Evolutionary conservation across 2,329 filamentous ascomycete species (phyloP), one percentile per base, ranked within the genome.

Genomic region (Aspergillus sp.): DNA sequence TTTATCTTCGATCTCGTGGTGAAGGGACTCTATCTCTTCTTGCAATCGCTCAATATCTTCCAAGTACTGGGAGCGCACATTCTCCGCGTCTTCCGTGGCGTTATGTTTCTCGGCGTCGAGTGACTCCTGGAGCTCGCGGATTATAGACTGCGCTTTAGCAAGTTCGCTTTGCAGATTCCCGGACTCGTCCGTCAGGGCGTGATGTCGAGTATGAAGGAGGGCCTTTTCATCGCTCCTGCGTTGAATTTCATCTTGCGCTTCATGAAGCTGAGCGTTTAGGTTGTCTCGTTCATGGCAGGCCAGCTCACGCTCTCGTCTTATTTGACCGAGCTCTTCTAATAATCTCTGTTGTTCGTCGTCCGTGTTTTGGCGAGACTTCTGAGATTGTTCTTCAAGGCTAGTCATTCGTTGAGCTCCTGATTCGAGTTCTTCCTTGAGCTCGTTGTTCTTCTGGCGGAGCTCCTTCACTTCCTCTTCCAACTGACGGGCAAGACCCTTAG

Each of bases 401-500:
- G 74, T 68, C 47, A 77, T 71, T 23, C 77, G 72, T 4, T 73
- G 70, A 17, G 68, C 61, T 57, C 80, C 82, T 46, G 75, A 71
- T 15, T 79, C 73, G 52, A 81, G 67, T 48, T 82, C 71, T 27
- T 72, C 64, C 53, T 77, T 73, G 3, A 84, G 70, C 31, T 67
- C 58, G 54, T 70, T 66, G 58, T 83, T 76, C 60, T 80, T 75
- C 58, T 80, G 75, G 46, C 77, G 76, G 52, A 84, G 68, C 3
- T 76, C 69, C 45, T 85, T 83, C 6, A 91, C 75, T 57, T 92
- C 88, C 46, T 83, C 78, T 66, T 93, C 89, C 17, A 91, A 82
- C 73, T 93, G 89, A 33, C 89, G 84, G 52, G 86, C 90, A 8
- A 91, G 79, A 2, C 88, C 89, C 69, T 90, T 91, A 12, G 88